phyloP scores from a whole-genome alignment of 176 grass and related monocot genomes.

The Phoenix dactylifera region DNA sequence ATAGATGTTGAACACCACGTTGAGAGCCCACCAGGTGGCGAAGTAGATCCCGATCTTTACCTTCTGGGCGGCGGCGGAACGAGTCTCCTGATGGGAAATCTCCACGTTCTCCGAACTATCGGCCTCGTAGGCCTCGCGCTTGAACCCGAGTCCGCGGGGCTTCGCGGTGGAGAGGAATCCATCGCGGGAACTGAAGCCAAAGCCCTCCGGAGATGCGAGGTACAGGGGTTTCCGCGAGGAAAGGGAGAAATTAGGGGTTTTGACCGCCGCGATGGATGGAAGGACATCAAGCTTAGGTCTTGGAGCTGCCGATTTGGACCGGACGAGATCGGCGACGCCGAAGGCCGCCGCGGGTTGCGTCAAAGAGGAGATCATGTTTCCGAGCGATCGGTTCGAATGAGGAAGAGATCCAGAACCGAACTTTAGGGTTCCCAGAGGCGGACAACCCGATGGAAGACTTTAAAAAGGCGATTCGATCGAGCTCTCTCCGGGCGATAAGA shows the following conservation, averaged over 20 bases:
- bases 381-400: no score
- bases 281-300: background rate
- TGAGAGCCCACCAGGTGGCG: conserved; percentile 88
- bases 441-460: background rate
- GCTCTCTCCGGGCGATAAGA: background rate
- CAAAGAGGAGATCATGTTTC: conserved; percentile 1
- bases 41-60: conserved; percentile 88
- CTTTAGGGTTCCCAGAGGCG: background rate
- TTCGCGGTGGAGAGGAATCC: background rate
- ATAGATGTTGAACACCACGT: conserved; percentile 97
- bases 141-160: background rate
- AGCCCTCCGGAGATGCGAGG: conserved; percentile 32
- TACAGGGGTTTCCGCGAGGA: conserved; percentile 59
- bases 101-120: conserved; percentile 39
- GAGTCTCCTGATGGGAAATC: conserved; percentile 14
- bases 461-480: background rate
- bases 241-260: conserved; percentile 23
- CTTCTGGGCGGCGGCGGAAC: conserved; percentile 36
- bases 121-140: conserved; percentile 27
- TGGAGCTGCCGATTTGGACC: conserved; percentile 18
- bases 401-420: background rate
- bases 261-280: conserved; percentile 26
- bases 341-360: conserved; percentile 14
- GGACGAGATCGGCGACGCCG: conserved; percentile 20
- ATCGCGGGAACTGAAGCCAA: background rate